phyloP scores from a whole-genome alignment of 208 protist species.

The Acanthamoeba castellanii region DNA sequence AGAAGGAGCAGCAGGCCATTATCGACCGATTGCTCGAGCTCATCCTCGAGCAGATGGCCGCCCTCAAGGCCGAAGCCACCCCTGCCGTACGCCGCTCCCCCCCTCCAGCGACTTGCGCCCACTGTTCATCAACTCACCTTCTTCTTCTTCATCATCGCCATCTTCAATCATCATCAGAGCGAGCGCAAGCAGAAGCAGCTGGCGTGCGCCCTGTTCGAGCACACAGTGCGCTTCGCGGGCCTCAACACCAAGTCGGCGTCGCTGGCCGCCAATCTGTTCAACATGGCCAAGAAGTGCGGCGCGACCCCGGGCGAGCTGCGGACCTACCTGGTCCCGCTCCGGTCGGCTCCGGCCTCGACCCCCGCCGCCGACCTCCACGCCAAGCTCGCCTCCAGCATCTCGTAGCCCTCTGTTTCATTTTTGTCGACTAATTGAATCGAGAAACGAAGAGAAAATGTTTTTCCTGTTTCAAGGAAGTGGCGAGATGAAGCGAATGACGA shows the following conservation, averaged over 20 bases:
- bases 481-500: background rate
- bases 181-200: conserved; percentile 40
- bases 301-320: background rate
- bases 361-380: conserved; percentile 20
- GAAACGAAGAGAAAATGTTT: background rate
- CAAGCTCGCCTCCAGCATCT: background rate
- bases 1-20: conserved; percentile 78
- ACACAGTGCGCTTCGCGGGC: conserved; percentile 26
- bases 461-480: background rate
- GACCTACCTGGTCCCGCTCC: background rate
- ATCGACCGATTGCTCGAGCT: conserved; percentile 81
- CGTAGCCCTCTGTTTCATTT: background rate
- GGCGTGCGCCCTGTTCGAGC: conserved; percentile 21
- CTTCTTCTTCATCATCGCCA: background rate
- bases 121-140: background rate
- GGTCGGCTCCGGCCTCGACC: background rate
- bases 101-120: background rate
- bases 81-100: background rate
- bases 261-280: conserved; percentile 55
- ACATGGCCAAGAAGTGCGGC: conserved; percentile 60
- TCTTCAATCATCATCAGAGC: background rate
- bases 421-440: background rate
- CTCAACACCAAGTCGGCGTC: conserved; percentile 36
- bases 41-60: conserved; percentile 78
- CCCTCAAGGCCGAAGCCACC: conserved; percentile 39